Percentiles rank a stretch among this genome's conserved stretches.
Conservation (phyloP, 2,329 filamentous ascomycete genomes). For the Trichoderma endophyticum region DNA sequence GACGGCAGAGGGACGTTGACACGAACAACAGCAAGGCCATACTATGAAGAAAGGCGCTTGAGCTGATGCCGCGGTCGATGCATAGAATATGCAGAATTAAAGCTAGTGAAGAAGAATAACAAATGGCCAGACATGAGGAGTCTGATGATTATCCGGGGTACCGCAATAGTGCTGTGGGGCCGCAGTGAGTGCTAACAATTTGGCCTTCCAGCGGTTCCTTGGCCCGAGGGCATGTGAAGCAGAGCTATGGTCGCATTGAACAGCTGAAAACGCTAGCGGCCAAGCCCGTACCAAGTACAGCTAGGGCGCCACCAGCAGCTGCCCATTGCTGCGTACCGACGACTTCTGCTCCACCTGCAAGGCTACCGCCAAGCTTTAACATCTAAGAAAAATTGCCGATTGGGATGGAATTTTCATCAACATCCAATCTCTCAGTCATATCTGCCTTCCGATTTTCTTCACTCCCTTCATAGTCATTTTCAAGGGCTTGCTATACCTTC, state of each 20-base stretch:
- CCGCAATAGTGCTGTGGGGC: slow-evolving; percentile 15
- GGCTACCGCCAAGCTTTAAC: background rate
- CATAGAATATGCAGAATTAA: background rate
- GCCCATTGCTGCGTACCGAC: background rate
- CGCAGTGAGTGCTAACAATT: background rate
- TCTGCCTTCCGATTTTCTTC: background rate
- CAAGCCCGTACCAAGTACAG: background rate
- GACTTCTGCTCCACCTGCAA: slow-evolving; percentile 20
- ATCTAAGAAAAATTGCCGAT: background rate
- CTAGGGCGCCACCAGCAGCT: background rate
- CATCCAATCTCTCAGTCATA: background rate
- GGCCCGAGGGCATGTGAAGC: slow-evolving; percentile 17
- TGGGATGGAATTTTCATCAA: background rate
- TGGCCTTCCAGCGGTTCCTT: background rate
- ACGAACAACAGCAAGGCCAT: slow-evolving; percentile 11
- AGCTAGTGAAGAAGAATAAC: background rate
- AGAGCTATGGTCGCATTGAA: background rate
- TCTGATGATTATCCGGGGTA: slow-evolving; percentile 14
- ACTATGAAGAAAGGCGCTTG: background rate
- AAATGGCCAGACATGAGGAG: slow-evolving; percentile 4
- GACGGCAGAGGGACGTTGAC: background rate
- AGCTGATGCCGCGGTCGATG: background rate
- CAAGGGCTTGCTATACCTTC: background rate
- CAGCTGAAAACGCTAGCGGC: background rate
- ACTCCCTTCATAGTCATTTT: background rate